These are phyloP conservation scores for Castanospermum australe DNA, from an alignment of 306 rosid genomes.

Conservation along the genomic window DNA sequence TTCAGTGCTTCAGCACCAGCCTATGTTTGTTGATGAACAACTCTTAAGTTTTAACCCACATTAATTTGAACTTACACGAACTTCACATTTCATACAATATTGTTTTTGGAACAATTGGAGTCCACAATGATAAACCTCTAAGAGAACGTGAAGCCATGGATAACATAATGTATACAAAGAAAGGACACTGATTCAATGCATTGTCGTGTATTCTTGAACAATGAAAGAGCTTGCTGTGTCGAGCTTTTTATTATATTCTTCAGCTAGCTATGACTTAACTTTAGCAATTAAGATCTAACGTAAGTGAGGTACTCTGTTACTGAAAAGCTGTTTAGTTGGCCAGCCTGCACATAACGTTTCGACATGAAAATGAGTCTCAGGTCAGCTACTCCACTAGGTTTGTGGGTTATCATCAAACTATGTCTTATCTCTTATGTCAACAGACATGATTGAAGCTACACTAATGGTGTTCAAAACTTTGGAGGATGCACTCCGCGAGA, in stretches of 20 bases:
- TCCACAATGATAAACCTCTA: neutral
- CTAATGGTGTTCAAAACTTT: too few relatives aligned
- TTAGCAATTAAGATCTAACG: neutral
- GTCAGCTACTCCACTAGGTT: neutral
- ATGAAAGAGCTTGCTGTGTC: neutral
- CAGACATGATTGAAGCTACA: too few relatives aligned
- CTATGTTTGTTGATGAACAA: neutral
- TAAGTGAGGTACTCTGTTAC: neutral
- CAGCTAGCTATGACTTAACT: neutral
- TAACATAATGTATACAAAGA: neutral
- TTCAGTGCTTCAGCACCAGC: neutral
- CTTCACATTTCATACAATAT: neutral
- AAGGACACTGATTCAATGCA: neutral
- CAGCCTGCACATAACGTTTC: neutral
- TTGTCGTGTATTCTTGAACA: neutral
- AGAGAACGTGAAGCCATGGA: neutral
- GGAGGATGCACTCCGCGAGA: too few relatives aligned
- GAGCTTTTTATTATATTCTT: neutral
- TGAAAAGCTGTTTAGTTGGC: neutral
- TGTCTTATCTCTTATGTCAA: too few relatives aligned
- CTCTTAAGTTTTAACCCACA: neutral
- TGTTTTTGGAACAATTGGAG: conserved; percentile 7
- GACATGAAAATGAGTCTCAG: too few relatives aligned
- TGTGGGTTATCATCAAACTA: neutral
- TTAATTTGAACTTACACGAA: neutral